phyloP scores from a whole-genome alignment of 148 eudicot genomes.

The Rhododendron ovatum region DNA sequence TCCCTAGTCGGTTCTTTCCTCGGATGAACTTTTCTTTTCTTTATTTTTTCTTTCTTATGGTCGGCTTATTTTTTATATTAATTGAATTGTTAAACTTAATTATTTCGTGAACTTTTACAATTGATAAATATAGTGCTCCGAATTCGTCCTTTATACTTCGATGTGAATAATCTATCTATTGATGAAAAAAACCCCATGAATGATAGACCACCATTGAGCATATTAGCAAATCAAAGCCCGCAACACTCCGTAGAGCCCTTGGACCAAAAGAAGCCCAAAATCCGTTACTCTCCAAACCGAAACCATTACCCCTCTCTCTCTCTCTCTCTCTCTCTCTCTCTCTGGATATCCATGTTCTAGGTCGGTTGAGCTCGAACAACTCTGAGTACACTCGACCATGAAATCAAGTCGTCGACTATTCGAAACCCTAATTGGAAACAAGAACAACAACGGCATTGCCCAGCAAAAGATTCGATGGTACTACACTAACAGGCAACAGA shows the following conservation, averaged over 20 bases:
- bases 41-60: no score
- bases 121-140: no score
- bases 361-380: constrained; percentile 11
- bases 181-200: no score
- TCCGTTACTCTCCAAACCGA: background rate
- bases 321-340: constrained; percentile 7
- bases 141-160: no score
- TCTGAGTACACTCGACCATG: background rate
- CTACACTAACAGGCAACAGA: constrained; percentile 25
- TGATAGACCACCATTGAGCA: background rate
- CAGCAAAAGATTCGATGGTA: constrained; percentile 22
- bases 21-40: no score
- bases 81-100: no score
- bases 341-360: background rate
- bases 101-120: no score
- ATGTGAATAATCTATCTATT: no score
- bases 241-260: background rate
- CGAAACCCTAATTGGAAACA: constrained; percentile 19
- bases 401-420: constrained; percentile 14
- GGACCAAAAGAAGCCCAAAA: background rate
- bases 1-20: no score
- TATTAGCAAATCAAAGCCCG: background rate
- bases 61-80: no score
- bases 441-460: background rate
- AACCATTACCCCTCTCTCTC: background rate